Percentiles rank a stretch among this genome's conserved stretches.
phyloP scores from a whole-genome alignment of 1,284 basidiomycete genomes.

The Apiotrichum gamsii region DNA sequence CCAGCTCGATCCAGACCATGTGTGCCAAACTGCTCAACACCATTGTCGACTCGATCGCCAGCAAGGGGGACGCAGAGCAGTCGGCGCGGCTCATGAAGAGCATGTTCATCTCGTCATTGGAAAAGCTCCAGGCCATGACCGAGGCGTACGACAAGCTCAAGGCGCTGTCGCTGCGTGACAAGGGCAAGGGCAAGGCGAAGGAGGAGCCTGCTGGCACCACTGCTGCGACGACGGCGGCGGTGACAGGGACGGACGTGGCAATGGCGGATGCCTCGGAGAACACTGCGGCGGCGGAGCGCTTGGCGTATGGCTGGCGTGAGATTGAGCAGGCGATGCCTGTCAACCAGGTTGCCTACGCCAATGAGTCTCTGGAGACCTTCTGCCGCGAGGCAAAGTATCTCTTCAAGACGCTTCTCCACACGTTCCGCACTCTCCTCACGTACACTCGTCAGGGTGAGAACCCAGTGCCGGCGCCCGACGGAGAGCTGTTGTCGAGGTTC shows the following conservation, averaged over 20 bases:
- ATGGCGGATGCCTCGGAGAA: slow-evolving; percentile 24
- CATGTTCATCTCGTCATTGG: slow-evolving; percentile 78
- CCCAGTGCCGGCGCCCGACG: slow-evolving; percentile 63
- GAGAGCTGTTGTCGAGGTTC: slow-evolving; percentile 76
- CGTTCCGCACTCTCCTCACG: slow-evolving; percentile 75
- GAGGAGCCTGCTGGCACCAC: slow-evolving; percentile 17
- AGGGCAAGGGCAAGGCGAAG: slow-evolving; percentile 43
- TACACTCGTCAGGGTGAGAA: slow-evolving; percentile 75
- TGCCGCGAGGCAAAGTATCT: slow-evolving; percentile 72
- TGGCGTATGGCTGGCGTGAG: slow-evolving; percentile 48
- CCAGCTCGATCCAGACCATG: slow-evolving; percentile 78
- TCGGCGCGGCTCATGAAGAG: slow-evolving; percentile 63
- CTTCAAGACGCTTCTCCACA: slow-evolving; percentile 83
- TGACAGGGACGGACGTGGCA: slow-evolving; percentile 9
- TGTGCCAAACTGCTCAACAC: slow-evolving; percentile 91
- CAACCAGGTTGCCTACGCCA: slow-evolving; percentile 63
- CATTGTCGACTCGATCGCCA: slow-evolving; percentile 73
- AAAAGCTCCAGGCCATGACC: slow-evolving; percentile 77
- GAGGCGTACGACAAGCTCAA: slow-evolving; percentile 54
- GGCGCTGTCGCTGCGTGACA: slow-evolving; percentile 35
- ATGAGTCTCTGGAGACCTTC: slow-evolving; percentile 69
- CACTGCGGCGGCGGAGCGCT: slow-evolving; percentile 21
- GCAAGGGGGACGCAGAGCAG: slow-evolving; percentile 64
- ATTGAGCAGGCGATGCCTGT: slow-evolving; percentile 77
- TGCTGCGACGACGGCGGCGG: not conserved